Base-by-base conservation (phyloP, 163 green algal genomes). In the Prototheca wickerhamii region DNA sequence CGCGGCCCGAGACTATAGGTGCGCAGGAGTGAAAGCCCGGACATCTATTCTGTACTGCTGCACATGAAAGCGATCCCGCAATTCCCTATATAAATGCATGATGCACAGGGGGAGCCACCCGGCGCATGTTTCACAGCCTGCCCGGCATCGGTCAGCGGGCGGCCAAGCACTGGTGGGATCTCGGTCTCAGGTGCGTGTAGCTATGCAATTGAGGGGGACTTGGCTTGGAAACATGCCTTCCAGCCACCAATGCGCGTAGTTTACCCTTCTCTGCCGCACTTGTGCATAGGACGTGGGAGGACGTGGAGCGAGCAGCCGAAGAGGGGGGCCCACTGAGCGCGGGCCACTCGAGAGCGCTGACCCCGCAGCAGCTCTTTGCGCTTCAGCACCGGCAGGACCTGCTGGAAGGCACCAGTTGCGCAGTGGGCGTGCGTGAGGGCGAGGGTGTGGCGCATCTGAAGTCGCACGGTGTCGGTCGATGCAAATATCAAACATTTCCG, bases 151-250 rank as follows among this genome's bases (percentile, higher is more conserved):
- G 67, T 18, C 33, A 58, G 25, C n/a, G 42, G 23, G 50, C 46
- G 10, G 60, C 67, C 0, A 34, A 29, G 53, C 29, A 32, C 34
- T 74, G 67, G 67, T 74, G 67, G 67, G 54, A 69, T 2, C 20
- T 33, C 33, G 67, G 67, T 6, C 44, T 64, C 15, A 64, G 67
- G 67, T 73, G 53, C 2, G 58, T 26, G 26, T 28, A 32, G 4
- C 40, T 21, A 3, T 30, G 35, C 15, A 43, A 33, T 10, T 2
- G 18, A 6, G 33, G 15, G 20, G 49, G n/a, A 12, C 58, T 37
- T 34, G 58, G 4, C 7, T 37, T 35, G 3, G 30, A 53, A 35
- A 12, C 3, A 28, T 54, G 6, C 5, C 23, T 35, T 30, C 4
- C 4, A 17, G 17, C n/a, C n/a, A n/a, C n/a, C n/a, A n/a, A n/a